phyloP scores from a whole-genome alignment of 495 filamentous ascomycete genomes.

The Neurospora africana region DNA sequence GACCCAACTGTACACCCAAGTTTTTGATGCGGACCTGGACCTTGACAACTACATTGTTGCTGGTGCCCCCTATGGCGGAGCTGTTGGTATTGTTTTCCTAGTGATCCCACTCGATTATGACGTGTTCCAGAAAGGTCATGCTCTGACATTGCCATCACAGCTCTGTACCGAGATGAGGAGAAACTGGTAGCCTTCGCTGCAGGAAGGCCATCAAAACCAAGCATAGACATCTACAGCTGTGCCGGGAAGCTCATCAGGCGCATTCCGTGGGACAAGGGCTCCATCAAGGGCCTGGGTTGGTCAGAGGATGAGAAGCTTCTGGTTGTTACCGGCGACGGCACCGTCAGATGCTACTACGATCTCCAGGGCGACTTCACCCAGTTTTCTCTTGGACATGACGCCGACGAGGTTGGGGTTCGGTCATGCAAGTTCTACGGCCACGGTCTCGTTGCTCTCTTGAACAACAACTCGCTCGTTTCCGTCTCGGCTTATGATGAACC shows the following conservation, averaged over 20 bases:
- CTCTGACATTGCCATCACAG: constrained; percentile 33
- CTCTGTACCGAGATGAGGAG: constrained; percentile 77
- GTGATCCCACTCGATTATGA: neutral
- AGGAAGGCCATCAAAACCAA: constrained; percentile 60
- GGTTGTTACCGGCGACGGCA: constrained; percentile 80
- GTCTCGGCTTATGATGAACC: constrained; percentile 88
- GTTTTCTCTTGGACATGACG: constrained; percentile 85
- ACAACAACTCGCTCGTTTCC: constrained; percentile 77
- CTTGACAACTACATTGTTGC: constrained; percentile 88
- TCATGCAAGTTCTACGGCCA: constrained; percentile 84
- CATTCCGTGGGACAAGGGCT: constrained; percentile 78
- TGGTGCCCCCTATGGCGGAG: constrained; percentile 90
- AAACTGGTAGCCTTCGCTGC: constrained; percentile 71
- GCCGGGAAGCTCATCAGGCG: constrained; percentile 69
- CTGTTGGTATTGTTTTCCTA: constrained; percentile 53
- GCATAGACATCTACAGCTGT: constrained; percentile 89
- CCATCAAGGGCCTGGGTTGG: constrained; percentile 86
- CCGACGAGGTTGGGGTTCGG: constrained; percentile 77
- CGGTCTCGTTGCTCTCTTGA: constrained; percentile 86
- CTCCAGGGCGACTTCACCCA: constrained; percentile 89
- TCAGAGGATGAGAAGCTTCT: constrained; percentile 92
- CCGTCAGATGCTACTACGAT: constrained; percentile 83
- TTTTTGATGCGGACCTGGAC: constrained; percentile 88
- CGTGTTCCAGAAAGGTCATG: neutral
- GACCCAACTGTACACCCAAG: constrained; percentile 76